Evolutionary conservation across 2,329 filamentous ascomycete genomes (phyloP).

Genomic region (Penicillium sp.): DNA sequence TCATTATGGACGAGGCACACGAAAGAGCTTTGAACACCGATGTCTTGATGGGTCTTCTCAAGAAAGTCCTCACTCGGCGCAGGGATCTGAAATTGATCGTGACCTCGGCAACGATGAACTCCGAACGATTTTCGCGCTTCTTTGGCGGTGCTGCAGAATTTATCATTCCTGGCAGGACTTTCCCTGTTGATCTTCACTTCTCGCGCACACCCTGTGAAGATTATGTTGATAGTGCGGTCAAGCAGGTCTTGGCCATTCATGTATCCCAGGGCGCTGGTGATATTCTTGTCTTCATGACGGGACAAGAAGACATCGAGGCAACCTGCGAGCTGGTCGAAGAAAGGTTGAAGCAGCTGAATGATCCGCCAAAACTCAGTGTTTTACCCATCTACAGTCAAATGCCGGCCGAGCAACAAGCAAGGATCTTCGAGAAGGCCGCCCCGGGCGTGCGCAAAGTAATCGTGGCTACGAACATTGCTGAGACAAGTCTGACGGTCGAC

Average conservation of each 20-base stretch:
- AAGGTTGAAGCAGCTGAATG: conserved; percentile 81
- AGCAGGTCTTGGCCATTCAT: conserved; percentile 92
- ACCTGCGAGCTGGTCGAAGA: conserved; percentile 93
- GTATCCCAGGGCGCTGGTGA: conserved; percentile 91
- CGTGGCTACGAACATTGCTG: conserved; percentile 96
- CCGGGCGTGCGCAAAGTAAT: conserved; percentile 95
- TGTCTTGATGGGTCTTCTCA: conserved; percentile 94
- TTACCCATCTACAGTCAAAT: conserved; percentile 99
- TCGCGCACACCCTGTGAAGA: conserved; percentile 94
- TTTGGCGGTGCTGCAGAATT: conserved; percentile 96
- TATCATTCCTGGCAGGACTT: conserved; percentile 90
- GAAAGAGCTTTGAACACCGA: conserved; percentile 95
- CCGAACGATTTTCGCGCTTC: conserved; percentile 92
- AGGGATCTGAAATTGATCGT: conserved; percentile 95
- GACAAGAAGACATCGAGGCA: conserved; percentile 95
- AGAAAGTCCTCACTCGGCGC: conserved; percentile 87
- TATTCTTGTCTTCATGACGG: conserved; percentile 98
- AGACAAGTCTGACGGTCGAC: conserved; percentile 96
- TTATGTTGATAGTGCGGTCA: conserved; percentile 95
- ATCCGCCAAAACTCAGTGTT: conserved; percentile 91
- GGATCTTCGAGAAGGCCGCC: conserved; percentile 90
- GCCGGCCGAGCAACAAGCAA: conserved; percentile 95
- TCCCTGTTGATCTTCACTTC: conserved; percentile 95
- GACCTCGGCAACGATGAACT: conserved; percentile 98
- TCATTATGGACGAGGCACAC: conserved; percentile 99